Conservation (phyloP, 192 early-diverging fungal species). For the Coemansia sp. region DNA sequence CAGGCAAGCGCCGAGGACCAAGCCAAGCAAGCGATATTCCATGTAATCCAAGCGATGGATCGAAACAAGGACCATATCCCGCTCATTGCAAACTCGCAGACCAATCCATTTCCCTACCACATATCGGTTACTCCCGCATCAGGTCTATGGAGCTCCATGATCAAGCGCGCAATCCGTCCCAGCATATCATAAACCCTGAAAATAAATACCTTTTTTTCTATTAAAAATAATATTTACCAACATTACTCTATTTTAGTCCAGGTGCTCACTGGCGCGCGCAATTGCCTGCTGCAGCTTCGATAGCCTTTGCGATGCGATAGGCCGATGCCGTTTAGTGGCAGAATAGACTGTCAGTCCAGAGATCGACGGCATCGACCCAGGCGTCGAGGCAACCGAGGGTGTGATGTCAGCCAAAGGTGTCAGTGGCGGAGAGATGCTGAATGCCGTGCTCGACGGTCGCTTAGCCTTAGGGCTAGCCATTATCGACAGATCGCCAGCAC, state of each 20-base stretch:
- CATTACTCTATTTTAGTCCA: constrained; percentile 1
- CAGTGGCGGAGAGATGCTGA: constrained; percentile 23
- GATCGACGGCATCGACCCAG: constrained; percentile 23
- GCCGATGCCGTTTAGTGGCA: constrained; percentile 24
- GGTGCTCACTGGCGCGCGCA: constrained; percentile 37
- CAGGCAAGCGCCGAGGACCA: constrained; percentile 36
- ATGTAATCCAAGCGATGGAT: constrained; percentile 41
- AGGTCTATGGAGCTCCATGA: constrained; percentile 54
- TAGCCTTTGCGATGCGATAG: constrained; percentile 18
- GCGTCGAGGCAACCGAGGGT: constrained; percentile 11
- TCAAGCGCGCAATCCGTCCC: constrained; percentile 51
- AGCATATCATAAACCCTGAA: constrained; percentile 3
- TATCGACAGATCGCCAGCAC: background rate
- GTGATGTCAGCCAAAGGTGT: background rate
- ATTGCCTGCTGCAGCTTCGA: constrained; percentile 42
- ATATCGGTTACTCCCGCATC: constrained; percentile 37
- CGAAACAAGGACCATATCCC: constrained; percentile 53
- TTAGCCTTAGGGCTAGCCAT: constrained; percentile 30
- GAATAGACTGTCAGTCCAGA: constrained; percentile 20
- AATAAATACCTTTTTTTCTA: background rate
- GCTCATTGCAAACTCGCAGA: constrained; percentile 36
- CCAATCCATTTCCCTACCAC: constrained; percentile 52
- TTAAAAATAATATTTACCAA: background rate
- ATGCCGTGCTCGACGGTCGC: constrained; percentile 29
- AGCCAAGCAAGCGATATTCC: constrained; percentile 30